These are phyloP conservation scores for Cucumis melo DNA, from an alignment of 306 rosid genomes.

Conservation along the genomic window DNA sequence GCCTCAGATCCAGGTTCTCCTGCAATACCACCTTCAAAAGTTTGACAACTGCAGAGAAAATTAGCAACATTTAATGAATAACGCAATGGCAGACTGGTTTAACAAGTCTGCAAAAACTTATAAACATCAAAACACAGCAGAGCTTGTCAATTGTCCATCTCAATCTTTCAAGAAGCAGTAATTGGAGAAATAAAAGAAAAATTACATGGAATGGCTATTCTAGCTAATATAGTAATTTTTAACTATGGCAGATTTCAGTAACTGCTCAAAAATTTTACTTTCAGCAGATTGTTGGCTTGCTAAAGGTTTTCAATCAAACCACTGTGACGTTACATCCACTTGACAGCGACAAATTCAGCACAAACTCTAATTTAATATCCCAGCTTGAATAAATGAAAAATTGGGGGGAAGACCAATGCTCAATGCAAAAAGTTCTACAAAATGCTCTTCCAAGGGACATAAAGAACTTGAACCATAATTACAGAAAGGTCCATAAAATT, in stretches of 20 bases:
- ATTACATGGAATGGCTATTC: not conserved
- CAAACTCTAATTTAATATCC: not conserved
- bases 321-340: not conserved
- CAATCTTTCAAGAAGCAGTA: not conserved
- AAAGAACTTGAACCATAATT: not conserved
- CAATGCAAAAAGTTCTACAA: not conserved
- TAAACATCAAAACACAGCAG: not conserved
- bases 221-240: not conserved
- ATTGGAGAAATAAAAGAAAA: not conserved
- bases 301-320: not conserved
- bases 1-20: conserved; percentile 98
- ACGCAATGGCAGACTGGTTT: not conserved
- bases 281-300: not conserved
- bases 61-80: not conserved
- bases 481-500: not conserved
- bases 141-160: not conserved
- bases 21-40: conserved; percentile 90
- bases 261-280: not conserved
- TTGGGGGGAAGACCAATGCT: not conserved
- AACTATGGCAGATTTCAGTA: not conserved
- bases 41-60: conserved; percentile 68
- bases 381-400: not conserved
- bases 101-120: not conserved
- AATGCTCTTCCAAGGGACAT: not conserved
- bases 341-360: not conserved